Evolutionary conservation across 192 early-diverging fungal species (phyloP), one percentile per base, ranked within the genome.

Genomic region (Backusella parvicylindrica): DNA sequence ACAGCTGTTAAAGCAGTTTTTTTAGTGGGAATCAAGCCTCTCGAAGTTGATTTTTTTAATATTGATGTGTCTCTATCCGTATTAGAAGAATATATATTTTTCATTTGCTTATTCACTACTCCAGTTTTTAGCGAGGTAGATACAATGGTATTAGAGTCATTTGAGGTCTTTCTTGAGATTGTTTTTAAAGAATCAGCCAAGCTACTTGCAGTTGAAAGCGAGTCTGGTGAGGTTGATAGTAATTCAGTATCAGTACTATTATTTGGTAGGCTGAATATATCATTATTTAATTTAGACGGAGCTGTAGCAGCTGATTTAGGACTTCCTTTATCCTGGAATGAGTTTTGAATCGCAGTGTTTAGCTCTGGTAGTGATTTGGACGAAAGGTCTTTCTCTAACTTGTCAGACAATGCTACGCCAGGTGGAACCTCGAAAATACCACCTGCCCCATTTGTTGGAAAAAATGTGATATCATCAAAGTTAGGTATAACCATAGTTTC

Each of bases 401-500:
- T 40, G 23, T 50, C 53, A 16, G 7, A 36, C 9, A 13, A 37
- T 31, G 7, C 16, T 8, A 38, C 23, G 9, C 53, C 18, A 31
- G 21, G 32, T 64, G 21, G 74, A 0, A 78, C 81, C 43, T 83
- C 88, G 77, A 91, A 86, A 26, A 93, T 88, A 0, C 89, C 92
- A 18, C 91, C 87, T 1, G 76, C 77, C 16, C 89, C 86, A 63
- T 81, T 43, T 6, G 90, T 85, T 33, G 87, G 81, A 86, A 94
- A 96, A 80, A 98, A 97, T 6, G 90, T 86, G 0, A 90, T 89
- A 77, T 97, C 94, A 79, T 98, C 96, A 90, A 97, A 92, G 68
- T 96, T 92, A 5, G 96, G 96, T 71, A 96, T 78, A 8, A 97
- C 92, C 73, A 98, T 83, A 15, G 91, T 91, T 64, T 92, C 91